Base-by-base conservation (phyloP, 23 red algal genomes). In the Gracilaria vermiculophylla region DNA sequence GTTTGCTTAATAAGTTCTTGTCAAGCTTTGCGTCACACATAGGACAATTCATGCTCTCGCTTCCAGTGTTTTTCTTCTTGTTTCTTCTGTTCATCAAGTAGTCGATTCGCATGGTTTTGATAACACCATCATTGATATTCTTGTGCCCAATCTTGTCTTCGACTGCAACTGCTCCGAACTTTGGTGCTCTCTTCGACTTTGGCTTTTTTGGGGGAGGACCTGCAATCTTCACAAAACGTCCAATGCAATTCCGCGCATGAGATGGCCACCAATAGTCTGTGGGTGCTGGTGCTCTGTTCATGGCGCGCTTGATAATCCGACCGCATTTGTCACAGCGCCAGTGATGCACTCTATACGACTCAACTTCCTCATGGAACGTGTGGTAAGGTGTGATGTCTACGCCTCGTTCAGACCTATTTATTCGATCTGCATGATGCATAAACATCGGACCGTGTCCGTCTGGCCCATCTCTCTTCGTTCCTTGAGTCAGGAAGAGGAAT, bases 311-410 rank as follows among this genome's bases (percentile, higher is more conserved):
- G 37, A 94, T 70, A 39, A 94, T 4, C 29, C 76, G 60, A 11
- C 48, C 55, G 64, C 92, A 94, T 1, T 31, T 25, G 56, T 76
- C 75, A 71, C 92, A 94, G 12, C 45, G 53, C 92, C 92, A 94
- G 53, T 86, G 81, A 81, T 94, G 92, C 13, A 53, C 60, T 53
- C 78, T 33, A n/a, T 94, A 80, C 2, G 31, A 10, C 51, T 94
- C 92, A 20, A 94, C 92, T 53, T 94, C 81, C 20, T 60, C 81
- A 25, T 49, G 53, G 58, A 94, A 94, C 9, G 67, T 67, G 36
- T 94, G 92, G 67, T 94, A 94, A 32, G 83, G 71, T 34, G 92
- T 94, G 52, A 94, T 88, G 33, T 87, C 48, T 23, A 83, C 84
- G 21, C 62, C 78, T 32, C 16, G 20, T 21, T 77, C 70, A 0